phyloP scores from a whole-genome alignment of 2,329 filamentous ascomycete genomes.

The Pestalotiopsis sp. region DNA sequence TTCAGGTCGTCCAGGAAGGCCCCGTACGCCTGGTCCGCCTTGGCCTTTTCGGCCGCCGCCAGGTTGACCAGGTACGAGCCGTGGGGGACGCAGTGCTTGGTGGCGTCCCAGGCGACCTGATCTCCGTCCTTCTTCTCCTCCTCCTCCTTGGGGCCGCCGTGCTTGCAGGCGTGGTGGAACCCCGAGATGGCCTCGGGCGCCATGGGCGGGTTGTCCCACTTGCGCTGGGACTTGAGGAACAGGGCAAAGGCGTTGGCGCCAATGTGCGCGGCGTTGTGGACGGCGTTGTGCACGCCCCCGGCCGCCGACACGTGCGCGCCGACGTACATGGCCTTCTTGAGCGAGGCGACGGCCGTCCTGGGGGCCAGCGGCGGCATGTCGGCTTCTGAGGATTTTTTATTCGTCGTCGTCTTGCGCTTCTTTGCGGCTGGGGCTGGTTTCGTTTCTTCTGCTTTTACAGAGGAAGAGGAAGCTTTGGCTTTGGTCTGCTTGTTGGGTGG shows the following conservation, averaged over 20 bases:
- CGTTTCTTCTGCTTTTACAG: slow-evolving; percentile 21
- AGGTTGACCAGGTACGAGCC: slow-evolving; percentile 97
- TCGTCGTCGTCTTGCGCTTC: slow-evolving; percentile 46
- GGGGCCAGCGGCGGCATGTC: slow-evolving; percentile 65
- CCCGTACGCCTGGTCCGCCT: slow-evolving; percentile 83
- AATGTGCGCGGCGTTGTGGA: slow-evolving; percentile 77
- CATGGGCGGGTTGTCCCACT: slow-evolving; percentile 86
- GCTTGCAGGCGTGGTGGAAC: slow-evolving; percentile 70
- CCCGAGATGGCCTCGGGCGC: slow-evolving; percentile 66
- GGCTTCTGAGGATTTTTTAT: slow-evolving; percentile 40
- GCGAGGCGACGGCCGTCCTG: slow-evolving; percentile 64
- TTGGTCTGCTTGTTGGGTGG: slow-evolving; percentile 23
- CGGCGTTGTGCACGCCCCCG: slow-evolving; percentile 87
- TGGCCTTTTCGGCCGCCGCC: slow-evolving; percentile 78
- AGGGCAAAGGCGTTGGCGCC: slow-evolving; percentile 92
- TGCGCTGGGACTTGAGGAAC: slow-evolving; percentile 94
- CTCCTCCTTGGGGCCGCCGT: slow-evolving; percentile 27
- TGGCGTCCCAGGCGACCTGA: slow-evolving; percentile 68
- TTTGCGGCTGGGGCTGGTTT: slow-evolving; percentile 31
- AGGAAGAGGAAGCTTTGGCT: neutral
- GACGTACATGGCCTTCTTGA: slow-evolving; percentile 76
- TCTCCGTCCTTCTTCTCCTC: neutral
- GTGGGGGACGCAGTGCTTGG: slow-evolving; percentile 81
- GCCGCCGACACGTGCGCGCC: slow-evolving; percentile 92
- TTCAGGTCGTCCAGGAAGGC: slow-evolving; percentile 86